Evolutionary conservation across 768 basidiomycete species (phyloP), one percentile per base, ranked within the genome.

Genomic region (Daedaleopsis nitida): DNA sequence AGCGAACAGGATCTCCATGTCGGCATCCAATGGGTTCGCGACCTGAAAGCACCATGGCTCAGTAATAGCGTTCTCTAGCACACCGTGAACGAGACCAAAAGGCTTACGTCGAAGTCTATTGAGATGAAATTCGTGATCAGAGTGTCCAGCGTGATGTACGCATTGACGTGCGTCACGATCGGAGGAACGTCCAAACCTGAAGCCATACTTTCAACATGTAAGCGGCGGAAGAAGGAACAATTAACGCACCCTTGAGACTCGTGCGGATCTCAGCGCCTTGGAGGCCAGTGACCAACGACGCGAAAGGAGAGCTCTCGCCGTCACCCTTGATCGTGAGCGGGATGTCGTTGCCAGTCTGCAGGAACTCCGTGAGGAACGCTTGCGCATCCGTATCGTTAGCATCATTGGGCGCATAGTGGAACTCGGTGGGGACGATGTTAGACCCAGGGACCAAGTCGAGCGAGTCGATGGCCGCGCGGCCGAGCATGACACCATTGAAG

Each of bases 361-460:
- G 78, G 72, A 88, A 90, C 37, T 76, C 69, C 10, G 81, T 77
- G 62, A 89, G 69, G 77, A 91, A 90, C 27, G 73, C 70, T 77
- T 87, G 83, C 3, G 89, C 88, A 23, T 77, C 73, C 5, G 88
- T 88, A 66, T 90, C 82, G 64, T 89, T 88, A 11, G 85, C 80
- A 70, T 89, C 71, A 11, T 78, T 77, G 0, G 89, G 88, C 64
- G 80, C 75, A 65, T 91, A 91, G 60, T 81, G 86, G 77, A 91
- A 90, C 67, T 89, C 86, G 2, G 86, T 77, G 0, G 76, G 54
- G 23, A 85, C 67, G 1, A 65, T 68, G 63, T 89, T 87, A 47
- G 76, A 68, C 47, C 87, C 88, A 4, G 88, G 87, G 19, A 78
- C 72, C 45, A 90, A 76, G 62, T 84, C 66, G 61, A 89, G 85